Evolutionary conservation across 495 filamentous ascomycete genomes (phyloP).

Genomic region (Talaromyces wortmannii): DNA sequence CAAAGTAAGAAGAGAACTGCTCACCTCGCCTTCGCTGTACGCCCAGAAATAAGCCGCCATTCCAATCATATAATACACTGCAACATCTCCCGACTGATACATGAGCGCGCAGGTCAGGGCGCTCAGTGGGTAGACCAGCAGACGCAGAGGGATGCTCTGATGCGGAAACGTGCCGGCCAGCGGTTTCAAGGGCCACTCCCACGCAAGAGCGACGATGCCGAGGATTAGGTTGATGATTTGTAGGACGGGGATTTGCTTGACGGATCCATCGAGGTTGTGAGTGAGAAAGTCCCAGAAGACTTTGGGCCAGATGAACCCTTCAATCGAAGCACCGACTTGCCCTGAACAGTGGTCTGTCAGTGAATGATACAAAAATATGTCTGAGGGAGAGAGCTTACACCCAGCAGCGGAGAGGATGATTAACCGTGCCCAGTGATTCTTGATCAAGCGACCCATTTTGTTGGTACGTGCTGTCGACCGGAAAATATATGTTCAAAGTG

Average conservation of each 20-base stretch:
- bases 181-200: constrained; percentile 81
- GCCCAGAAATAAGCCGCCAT: constrained; percentile 92
- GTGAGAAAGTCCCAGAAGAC: constrained; percentile 97
- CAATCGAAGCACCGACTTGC: constrained; percentile 76
- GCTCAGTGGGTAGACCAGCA: constrained; percentile 76
- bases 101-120: constrained; percentile 69
- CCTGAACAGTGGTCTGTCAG: constrained; percentile 46
- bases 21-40: constrained; percentile 92
- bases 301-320: constrained; percentile 98
- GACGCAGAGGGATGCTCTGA: constrained; percentile 76
- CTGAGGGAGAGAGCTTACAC: constrained; percentile 50
- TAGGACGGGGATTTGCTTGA: constrained; percentile 81
- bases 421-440: constrained; percentile 96
- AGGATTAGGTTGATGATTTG: constrained; percentile 94
- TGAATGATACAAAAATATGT: not conserved
- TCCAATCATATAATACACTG: constrained; percentile 86
- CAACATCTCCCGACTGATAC: constrained; percentile 90
- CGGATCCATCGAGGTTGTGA: constrained; percentile 78
- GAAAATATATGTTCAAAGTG: not conserved
- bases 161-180: constrained; percentile 65
- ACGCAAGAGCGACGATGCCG: constrained; percentile 71
- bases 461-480: not conserved
- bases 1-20: constrained; percentile 15
- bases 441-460: constrained; percentile 93
- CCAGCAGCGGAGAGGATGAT: constrained; percentile 78